These are phyloP conservation scores for Xylaria sp. DNA, from an alignment of 2,329 filamentous ascomycete genomes.

Conservation along the genomic window DNA sequence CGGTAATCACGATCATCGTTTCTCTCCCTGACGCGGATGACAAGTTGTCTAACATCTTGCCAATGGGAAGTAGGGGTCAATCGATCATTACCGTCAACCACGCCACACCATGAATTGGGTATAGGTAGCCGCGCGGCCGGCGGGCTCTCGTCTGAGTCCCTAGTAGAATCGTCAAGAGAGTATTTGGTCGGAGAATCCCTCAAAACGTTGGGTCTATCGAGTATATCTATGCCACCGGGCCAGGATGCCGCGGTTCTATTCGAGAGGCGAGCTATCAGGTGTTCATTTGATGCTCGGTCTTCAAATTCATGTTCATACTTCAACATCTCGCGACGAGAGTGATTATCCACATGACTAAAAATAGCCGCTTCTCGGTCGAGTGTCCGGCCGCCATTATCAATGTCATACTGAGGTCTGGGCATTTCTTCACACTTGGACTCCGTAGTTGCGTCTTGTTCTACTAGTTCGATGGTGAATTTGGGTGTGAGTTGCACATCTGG, in stretches of 20 bases:
- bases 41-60: conserved; percentile 92
- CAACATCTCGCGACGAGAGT: conserved; percentile 31
- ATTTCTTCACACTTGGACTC: conserved; percentile 35
- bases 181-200: conserved; percentile 53
- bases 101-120: conserved; percentile 66
- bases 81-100: conserved; percentile 73
- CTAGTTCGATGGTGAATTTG: conserved; percentile 71
- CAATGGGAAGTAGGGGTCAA: conserved; percentile 83
- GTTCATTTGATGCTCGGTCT: conserved; percentile 36
- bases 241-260: conserved; percentile 38
- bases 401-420: conserved; percentile 25
- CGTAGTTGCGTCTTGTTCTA: conserved; percentile 54
- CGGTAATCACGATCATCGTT: conserved; percentile 48
- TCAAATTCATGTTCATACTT: conserved; percentile 42
- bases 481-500: conserved; percentile 79
- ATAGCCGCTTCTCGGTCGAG: conserved; percentile 46
- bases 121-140: conserved; percentile 63
- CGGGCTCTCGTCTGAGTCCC: conserved; percentile 39
- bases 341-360: conserved; percentile 46
- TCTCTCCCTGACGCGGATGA: conserved; percentile 61
- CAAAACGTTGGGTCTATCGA: conserved; percentile 54
- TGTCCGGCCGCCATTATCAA: conserved; percentile 27
- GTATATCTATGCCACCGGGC: conserved; percentile 42
- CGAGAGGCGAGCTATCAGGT: conserved; percentile 43
- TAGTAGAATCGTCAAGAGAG: conserved; percentile 42